These are phyloP conservation scores for Phytophthora sp. DNA, from an alignment of 352 stramenopile genomes.

Conservation along the genomic window DNA sequence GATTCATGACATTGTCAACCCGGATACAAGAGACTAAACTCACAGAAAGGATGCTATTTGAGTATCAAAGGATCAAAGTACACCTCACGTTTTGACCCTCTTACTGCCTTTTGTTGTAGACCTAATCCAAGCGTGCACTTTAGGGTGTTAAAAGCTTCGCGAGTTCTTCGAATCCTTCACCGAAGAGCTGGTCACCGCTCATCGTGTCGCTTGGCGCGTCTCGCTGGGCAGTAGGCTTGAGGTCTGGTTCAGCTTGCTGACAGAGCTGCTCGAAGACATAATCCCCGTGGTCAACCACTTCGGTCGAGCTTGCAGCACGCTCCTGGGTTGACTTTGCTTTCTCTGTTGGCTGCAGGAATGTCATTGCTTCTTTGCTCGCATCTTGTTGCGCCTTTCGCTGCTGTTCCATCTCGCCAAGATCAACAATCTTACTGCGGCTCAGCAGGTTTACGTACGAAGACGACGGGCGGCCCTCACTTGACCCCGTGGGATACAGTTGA, in stretches of 20 bases:
- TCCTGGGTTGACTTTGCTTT: conserved; percentile 3
- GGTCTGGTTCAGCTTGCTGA: conserved; percentile 76
- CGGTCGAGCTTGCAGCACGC: not conserved
- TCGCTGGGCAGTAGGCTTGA: conserved; percentile 37
- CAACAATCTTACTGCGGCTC: conserved; percentile 81
- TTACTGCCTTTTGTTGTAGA: conserved; percentile 8
- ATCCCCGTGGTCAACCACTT: conserved; percentile 65
- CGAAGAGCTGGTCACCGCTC: conserved; percentile 46
- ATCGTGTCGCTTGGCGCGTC: conserved; percentile 14
- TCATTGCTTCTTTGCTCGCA: conserved; percentile 29
- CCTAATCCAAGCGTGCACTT: not conserved
- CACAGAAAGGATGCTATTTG: not conserved
- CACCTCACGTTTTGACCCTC: conserved; percentile 1
- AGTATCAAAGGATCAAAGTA: conserved; percentile 17
- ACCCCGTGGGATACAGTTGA: conserved; percentile 75
- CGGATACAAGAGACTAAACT: conserved; percentile 46
- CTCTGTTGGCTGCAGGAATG: conserved; percentile 34
- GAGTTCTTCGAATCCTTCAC: conserved; percentile 56
- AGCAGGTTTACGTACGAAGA: conserved; percentile 84
- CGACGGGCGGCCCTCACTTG: conserved; percentile 62
- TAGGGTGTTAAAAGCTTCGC: conserved; percentile 54
- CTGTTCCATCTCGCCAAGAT: conserved; percentile 57
- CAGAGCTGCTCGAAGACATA: conserved; percentile 85
- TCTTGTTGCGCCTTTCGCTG: conserved; percentile 46
- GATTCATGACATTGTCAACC: conserved; percentile 80